Evolutionary conservation across 768 basidiomycete species (phyloP), one percentile per base, ranked within the genome.

Genomic region (Lactarius hengduanensis): DNA sequence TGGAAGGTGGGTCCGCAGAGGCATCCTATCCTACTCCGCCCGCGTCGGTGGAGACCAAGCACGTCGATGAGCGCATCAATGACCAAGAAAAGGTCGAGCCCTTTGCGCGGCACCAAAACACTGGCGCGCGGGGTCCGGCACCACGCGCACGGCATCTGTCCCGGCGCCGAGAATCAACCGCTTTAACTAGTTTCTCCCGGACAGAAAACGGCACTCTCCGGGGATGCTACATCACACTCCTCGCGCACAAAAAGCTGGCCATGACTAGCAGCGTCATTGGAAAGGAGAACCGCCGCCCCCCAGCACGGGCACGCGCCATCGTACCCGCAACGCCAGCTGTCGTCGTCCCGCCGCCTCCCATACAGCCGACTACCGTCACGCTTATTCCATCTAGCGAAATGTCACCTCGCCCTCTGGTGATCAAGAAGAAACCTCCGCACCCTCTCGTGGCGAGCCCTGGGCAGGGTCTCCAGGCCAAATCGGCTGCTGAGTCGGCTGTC

Each of bases 251-350:
- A 41, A 59, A 63, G 30, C 41, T 40, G 2, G 9, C 57, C 15
- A 8, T 55, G 40, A 38, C 34, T 16, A 36, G 11, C 30, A 47
- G 50, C 18, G 50, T 50, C 30, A 43, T 40, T 22, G 66, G 50
- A 56, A 67, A 67, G 28, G 66, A 63, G 57, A 67, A 67, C 34
- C 32, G 53, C 4, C 57, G 57, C 18, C 57, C 62, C n/a, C 47
- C 34, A 30, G 18, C 15, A 18, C 56, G 30, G 30, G 16, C 32
- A 18, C 57, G 53, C 50, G 41, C 45, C 8, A 41, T 57, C 26
- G 57, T 55, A 26, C 58, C 66, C 57, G 26, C 50, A 0, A 2
- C 26, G 9, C 15, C 61, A 4, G n/a, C 5, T 1, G 7, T 50
- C 5, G 50, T 11, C n/a, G 28, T 59, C 32, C 30, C 62, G 11